Evolutionary conservation across 208 protist genomes (phyloP).

Genomic region (Trypanosoma vivax): DNA sequence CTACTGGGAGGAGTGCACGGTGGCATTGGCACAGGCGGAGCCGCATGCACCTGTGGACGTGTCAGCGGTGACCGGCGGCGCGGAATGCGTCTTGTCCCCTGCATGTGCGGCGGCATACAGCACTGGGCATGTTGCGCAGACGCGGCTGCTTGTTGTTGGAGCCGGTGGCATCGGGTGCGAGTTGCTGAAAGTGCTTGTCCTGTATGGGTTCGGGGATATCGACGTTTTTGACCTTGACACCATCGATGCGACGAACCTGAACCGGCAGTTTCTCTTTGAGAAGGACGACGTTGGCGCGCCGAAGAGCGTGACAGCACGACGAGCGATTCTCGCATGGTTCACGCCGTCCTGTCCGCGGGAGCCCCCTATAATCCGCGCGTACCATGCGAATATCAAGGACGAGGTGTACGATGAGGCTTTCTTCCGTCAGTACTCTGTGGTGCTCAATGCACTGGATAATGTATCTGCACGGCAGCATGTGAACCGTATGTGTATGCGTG

Average conservation of each 20-base stretch:
- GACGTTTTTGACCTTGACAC: conserved; percentile 98
- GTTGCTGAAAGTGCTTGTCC: conserved; percentile 97
- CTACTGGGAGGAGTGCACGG: conserved; percentile 14
- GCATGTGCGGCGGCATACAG: neutral
- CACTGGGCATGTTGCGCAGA: conserved; percentile 6
- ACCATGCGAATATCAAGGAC: conserved; percentile 76
- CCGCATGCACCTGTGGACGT: neutral
- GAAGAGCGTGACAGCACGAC: conserved; percentile 88
- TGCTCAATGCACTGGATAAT: conserved; percentile 96
- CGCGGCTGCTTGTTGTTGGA: conserved; percentile 94
- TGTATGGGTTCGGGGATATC: conserved; percentile 92
- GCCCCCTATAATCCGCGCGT: conserved; percentile 37
- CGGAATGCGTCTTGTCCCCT: neutral
- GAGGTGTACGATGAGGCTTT: conserved; percentile 51
- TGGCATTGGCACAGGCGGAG: neutral
- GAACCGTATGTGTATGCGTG: conserved; percentile 95
- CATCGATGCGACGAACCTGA: conserved; percentile 98
- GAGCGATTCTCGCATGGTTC: conserved; percentile 57
- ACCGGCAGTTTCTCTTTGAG: conserved; percentile 99
- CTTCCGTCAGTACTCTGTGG: conserved; percentile 49
- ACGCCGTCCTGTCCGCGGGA: neutral
- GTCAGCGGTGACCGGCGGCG: neutral
- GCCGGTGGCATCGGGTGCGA: conserved; percentile 99
- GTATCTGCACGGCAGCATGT: conserved; percentile 94
- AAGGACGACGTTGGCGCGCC: conserved; percentile 91